Conservation (phyloP, 2,329 filamentous ascomycete genomes). For the Dichotomopilus funicola region DNA sequence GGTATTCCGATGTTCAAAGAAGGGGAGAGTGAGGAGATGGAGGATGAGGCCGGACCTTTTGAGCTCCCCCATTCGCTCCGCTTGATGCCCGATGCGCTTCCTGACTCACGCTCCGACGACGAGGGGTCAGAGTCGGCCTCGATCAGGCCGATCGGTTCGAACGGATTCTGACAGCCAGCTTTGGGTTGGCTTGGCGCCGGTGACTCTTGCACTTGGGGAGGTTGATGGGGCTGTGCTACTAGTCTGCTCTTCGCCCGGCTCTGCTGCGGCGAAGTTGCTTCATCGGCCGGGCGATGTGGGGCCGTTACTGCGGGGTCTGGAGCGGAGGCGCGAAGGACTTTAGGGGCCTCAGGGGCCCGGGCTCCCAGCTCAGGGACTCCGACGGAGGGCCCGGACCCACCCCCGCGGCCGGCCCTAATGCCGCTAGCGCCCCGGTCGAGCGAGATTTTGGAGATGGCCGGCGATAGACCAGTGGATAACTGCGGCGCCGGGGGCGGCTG, state of each 20-base stretch:
- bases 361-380: too few relatives aligned
- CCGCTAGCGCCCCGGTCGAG: conserved; percentile 24
- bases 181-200: too few relatives aligned
- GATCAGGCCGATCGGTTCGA: conserved; percentile 5
- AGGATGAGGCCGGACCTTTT: conserved; percentile 18
- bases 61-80: conserved; percentile 11
- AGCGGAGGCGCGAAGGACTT: conserved; percentile 17
- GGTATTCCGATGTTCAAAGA: background rate
- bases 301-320: conserved; percentile 20
- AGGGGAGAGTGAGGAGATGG: background rate
- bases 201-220: too few relatives aligned
- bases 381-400: too few relatives aligned
- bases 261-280: conserved; percentile 8
- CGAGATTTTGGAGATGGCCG: conserved; percentile 31
- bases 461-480: conserved; percentile 22
- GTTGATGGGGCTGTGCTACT: background rate
- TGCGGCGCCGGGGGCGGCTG: conserved; percentile 1
- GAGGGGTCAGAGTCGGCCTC: conserved; percentile 15
- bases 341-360: too few relatives aligned
- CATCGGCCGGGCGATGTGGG: conserved; percentile 20
- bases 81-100: conserved; percentile 3
- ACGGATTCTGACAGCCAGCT: too few relatives aligned
- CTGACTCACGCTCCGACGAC: conserved; percentile 15
- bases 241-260: conserved; percentile 8
- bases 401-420: too few relatives aligned